Evolutionary conservation across 495 filamentous ascomycete species (phyloP).

Genomic region (Wilcoxina mikolae): DNA sequence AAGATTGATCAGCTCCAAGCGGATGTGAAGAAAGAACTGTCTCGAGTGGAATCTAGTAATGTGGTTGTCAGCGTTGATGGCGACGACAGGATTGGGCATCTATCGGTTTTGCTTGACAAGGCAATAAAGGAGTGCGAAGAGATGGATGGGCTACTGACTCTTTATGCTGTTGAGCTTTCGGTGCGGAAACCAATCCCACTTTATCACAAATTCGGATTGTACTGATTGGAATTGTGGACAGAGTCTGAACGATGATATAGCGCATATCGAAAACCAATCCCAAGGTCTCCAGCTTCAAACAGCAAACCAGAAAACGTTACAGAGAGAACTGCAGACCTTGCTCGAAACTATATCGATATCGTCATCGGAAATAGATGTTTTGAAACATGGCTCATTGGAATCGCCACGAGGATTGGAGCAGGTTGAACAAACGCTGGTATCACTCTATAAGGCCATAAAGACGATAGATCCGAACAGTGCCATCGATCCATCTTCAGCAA

Average conservation of each 20-base stretch:
- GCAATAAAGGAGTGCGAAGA: constrained; percentile 90
- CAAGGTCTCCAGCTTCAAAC: constrained; percentile 94
- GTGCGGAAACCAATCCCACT: constrained; percentile 37
- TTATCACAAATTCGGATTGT: background rate
- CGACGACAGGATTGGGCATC: constrained; percentile 69
- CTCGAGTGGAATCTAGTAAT: constrained; percentile 76
- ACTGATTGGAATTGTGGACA: constrained; percentile 33
- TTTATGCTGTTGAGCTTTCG: constrained; percentile 87
- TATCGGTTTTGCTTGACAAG: constrained; percentile 70
- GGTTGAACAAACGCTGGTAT: constrained; percentile 62
- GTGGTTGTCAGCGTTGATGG: constrained; percentile 82
- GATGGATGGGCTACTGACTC: constrained; percentile 76
- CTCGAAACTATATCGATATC: constrained; percentile 81
- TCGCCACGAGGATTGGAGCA: constrained; percentile 52
- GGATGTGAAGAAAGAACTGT: constrained; percentile 73
- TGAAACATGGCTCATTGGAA: constrained; percentile 61
- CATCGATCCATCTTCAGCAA: constrained; percentile 32
- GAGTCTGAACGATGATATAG: constrained; percentile 88
- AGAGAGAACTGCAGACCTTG: constrained; percentile 66
- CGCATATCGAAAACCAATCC: constrained; percentile 91
- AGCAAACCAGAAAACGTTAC: constrained; percentile 88
- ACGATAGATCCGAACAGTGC: constrained; percentile 65
- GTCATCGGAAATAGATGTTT: constrained; percentile 50
- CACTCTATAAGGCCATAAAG: constrained; percentile 81
- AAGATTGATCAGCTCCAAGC: constrained; percentile 70